Percentiles rank a stretch among this genome's conserved stretches.
phyloP scores from a whole-genome alignment of 2,329 filamentous ascomycete genomes.

The Conoideocrella luteorostrata region DNA sequence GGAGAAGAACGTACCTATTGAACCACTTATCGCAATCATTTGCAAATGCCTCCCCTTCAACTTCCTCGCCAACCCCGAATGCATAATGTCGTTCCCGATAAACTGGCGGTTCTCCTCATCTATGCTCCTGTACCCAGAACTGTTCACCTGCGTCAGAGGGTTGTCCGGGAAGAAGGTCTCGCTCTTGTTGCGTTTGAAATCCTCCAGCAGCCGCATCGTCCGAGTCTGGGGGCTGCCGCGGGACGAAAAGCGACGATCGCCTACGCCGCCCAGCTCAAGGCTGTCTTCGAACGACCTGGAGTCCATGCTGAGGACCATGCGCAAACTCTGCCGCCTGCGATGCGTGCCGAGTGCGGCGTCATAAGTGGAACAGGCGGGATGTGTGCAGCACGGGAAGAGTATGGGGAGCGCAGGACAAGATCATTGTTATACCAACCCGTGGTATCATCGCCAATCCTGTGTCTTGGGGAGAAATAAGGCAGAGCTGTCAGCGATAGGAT shows the following conservation, averaged over 20 bases:
- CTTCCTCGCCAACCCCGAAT: conserved; percentile 66
- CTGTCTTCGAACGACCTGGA: background rate
- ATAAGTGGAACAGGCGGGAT: too few relatives aligned
- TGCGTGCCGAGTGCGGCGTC: too few relatives aligned
- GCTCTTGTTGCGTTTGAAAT: conserved; percentile 56
- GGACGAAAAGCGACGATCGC: background rate
- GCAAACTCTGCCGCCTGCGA: too few relatives aligned
- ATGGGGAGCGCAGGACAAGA: too few relatives aligned
- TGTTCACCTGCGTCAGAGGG: conserved; percentile 29
- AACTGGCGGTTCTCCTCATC: conserved; percentile 49
- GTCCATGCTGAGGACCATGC: background rate
- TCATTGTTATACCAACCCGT: too few relatives aligned
- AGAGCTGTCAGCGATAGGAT: too few relatives aligned
- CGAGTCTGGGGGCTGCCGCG: background rate
- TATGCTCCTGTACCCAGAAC: conserved; percentile 22
- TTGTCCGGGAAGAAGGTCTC: conserved; percentile 40
- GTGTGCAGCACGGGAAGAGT: too few relatives aligned
- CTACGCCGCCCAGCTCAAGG: background rate
- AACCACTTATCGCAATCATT: conserved; percentile 96
- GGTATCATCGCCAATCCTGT: too few relatives aligned
- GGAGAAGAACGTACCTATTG: conserved; percentile 66
- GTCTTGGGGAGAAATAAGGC: too few relatives aligned
- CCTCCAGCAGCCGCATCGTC: conserved; percentile 42
- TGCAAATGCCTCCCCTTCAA: conserved; percentile 82
- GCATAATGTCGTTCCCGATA: conserved; percentile 66